Conservation (phyloP, 805 yeast species). For the Saturnispora kantuleensis region DNA sequence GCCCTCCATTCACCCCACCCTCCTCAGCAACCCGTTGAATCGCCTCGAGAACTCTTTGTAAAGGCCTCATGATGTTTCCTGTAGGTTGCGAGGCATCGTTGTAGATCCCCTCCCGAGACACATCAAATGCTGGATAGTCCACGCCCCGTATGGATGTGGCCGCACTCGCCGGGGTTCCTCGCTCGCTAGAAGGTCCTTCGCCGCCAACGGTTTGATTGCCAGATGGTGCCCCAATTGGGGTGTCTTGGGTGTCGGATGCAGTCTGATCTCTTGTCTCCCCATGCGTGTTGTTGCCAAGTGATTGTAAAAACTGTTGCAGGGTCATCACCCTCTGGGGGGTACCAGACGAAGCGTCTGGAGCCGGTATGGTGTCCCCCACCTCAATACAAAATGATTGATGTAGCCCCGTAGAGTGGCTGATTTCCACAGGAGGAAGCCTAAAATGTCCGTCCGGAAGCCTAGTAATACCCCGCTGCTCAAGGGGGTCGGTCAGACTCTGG, state of each 20-base stretch:
- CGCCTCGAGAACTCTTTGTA: neutral
- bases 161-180: no score
- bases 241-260: no score
- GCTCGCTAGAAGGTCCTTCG: no score
- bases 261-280: no score
- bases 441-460: slow-evolving; percentile 15
- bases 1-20: no score
- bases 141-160: slow-evolving; percentile 20
- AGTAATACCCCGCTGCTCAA: no score
- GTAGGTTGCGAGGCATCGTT: slow-evolving; percentile 18
- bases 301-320: slow-evolving; percentile 6
- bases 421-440: slow-evolving; percentile 23
- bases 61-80: slow-evolving; percentile 1
- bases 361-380: slow-evolving; percentile 18
- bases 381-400: slow-evolving; percentile 24
- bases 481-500: no score
- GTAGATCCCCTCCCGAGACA: slow-evolving; percentile 25
- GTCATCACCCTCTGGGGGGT: slow-evolving; percentile 2
- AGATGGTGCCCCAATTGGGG: no score
- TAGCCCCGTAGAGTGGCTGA: slow-evolving; percentile 24
- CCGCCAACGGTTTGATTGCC: no score
- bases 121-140: slow-evolving; percentile 30
- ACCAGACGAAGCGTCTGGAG: neutral
- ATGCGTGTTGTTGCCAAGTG: neutral
- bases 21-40: neutral